Base-by-base conservation (phyloP, 2,329 filamentous ascomycete species). In the Cordyceps cicadae region DNA sequence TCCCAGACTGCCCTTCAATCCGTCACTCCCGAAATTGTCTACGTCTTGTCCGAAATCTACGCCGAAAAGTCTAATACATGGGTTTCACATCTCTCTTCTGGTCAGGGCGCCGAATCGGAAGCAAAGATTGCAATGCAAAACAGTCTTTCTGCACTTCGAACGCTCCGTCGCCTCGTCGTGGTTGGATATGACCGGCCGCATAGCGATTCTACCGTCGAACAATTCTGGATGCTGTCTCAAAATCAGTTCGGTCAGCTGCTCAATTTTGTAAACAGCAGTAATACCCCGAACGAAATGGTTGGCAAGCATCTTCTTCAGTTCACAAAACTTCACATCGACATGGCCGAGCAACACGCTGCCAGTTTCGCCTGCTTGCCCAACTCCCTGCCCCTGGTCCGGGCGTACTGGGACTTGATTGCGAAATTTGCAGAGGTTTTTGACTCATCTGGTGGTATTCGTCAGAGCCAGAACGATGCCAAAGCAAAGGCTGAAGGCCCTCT, bases 221-320 rank as follows among this genome's bases (percentile, higher is more conserved):
- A 88, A 52, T 88, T 97, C 65, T 99, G 94, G 94, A 79, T 80
- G 3, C 75, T 93, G 53, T 87, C 90, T 2, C 87, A 91, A 63
- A 79, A 81, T 9, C 90, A 96, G 64, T 88, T 96, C 64, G 86
- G 86, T n/a, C 81, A 87, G 46, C 87, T 96, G 63, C 81, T 95
- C 41, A 76, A 76, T 26, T 83, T 88, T 62, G 78, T 87, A 56
- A 79, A 80, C 65, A 80, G 84, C 54, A 80, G 79, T n/a, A 74
- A 77, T 6, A 72, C 83, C 3, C 74, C 87, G 1, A 82, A 83
- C 62, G 82, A 81, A 41, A 70, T 88, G 26, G 77, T 96, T n/a
- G 89, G 89, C 65, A 95, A 92, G 70, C 92, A 97, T 70, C 78
- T 96, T 2, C 76, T 97, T 48, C 92, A 97, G 70, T 87, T 97